Evolutionary conservation across 164 flowering plant species (phyloP).

Genomic region (Aristolochia fimbriata): DNA sequence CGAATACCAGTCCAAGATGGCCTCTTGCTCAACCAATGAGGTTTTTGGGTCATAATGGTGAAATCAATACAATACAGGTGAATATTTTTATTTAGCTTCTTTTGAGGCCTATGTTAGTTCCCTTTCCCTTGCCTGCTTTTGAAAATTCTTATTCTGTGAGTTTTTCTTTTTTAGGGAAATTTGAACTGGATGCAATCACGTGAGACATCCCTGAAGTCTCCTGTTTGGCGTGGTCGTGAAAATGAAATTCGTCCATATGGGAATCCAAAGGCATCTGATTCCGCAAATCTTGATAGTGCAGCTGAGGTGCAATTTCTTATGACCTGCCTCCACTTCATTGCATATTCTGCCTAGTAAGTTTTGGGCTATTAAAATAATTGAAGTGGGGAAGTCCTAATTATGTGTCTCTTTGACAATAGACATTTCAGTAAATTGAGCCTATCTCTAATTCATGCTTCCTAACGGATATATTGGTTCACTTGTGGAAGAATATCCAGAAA

Average conservation of each 20-base stretch:
- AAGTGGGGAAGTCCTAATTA: too few relatives aligned
- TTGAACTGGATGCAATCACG: conserved; percentile 99
- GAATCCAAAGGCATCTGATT: conserved; percentile 91
- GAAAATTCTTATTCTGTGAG: not conserved
- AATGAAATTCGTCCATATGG: conserved; percentile 95
- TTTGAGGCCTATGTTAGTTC: not conserved
- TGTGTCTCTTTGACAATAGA: too few relatives aligned
- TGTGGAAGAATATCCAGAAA: too few relatives aligned
- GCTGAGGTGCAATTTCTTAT: conserved; percentile 61
- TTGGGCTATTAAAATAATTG: too few relatives aligned
- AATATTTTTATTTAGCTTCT: conserved; percentile 2
- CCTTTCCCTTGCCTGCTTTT: not conserved
- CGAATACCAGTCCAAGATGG: conserved; percentile 99
- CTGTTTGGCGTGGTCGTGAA: conserved; percentile 98
- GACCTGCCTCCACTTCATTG: too few relatives aligned
- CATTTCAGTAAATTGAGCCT: too few relatives aligned
- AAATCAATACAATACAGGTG: conserved; percentile 97
- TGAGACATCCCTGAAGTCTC: conserved; percentile 71
- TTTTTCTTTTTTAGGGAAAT: conserved; percentile 57
- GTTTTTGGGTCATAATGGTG: conserved; percentile 98
- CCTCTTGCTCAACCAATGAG: conserved; percentile 99
- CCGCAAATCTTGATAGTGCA: conserved; percentile 94
- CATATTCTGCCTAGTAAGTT: too few relatives aligned
- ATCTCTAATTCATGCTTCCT: too few relatives aligned
- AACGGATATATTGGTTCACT: too few relatives aligned